Base-by-base conservation (phyloP, 805 yeast genomes). In the Brettanomyces sp. region DNA sequence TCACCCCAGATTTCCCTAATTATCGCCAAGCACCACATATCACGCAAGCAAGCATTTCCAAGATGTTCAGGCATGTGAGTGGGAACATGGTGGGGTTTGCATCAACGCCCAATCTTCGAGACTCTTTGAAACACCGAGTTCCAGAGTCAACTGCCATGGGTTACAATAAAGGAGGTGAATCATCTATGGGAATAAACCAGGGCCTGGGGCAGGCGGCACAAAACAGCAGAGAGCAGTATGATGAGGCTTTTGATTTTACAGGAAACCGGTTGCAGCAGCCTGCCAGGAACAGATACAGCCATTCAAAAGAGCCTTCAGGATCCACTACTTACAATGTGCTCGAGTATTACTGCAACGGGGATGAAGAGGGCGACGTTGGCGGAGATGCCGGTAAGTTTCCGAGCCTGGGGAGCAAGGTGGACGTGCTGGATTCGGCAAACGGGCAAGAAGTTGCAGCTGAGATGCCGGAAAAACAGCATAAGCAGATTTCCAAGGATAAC, bases 241-340 rank as follows among this genome's bases (percentile, higher is more conserved):
- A 28, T 28, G 32, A 28, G 9, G 7, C 32, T 6, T 28, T 28
- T 28, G 32, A 28, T 28, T 28, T 28, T 9, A 28, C 11, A 7
- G 32, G 32, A 28, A 28, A 28, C 11, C 9, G 32, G 11, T 28
- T 28, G 32, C 32, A 28, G 11, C 32, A 28, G 32, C 32, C 32
- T 28, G 7, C 32, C 11, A 28, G 11, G 32, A 28, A 28, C 11
- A 28, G n/a, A 23, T n/a, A 41, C 9, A 12, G 14, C 21, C 44
- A 41, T 36, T 36, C 28, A 37, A 44, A 13, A 34, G 45, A 48
- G 18, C 34, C 25, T 5, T 41, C 44, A 13, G 47, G 42, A 22
- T 38, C 51, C 4, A 39, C 50, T 4, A 42, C 49, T 4, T 48
- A 36, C 38, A 44, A 43, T 24, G 42, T 50, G 41, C 40, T 50